These are phyloP conservation scores for Crithidia fasciculata DNA, from an alignment of 208 protist species.

Conservation along the genomic window DNA sequence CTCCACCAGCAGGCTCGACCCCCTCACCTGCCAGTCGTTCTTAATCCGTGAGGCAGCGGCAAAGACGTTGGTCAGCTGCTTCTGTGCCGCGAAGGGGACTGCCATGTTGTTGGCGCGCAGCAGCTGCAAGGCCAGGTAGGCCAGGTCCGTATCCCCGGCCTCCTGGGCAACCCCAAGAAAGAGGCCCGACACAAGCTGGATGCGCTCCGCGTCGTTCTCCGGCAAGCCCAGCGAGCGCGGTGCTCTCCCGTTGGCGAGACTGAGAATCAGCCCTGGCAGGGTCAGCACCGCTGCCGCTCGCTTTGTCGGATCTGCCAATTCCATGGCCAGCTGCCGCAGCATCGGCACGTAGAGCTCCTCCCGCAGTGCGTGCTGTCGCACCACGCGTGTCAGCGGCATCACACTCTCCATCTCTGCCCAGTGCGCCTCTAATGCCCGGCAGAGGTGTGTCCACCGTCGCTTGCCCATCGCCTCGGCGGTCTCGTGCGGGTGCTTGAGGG, in stretches of 20 bases:
- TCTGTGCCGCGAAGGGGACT: constrained; percentile 78
- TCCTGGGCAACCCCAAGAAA: constrained; percentile 79
- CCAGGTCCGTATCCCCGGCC: constrained; percentile 80
- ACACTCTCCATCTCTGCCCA: constrained; percentile 65
- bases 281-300: constrained; percentile 50
- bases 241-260: constrained; percentile 79
- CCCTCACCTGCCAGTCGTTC: constrained; percentile 84
- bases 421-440: constrained; percentile 42
- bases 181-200: constrained; percentile 56
- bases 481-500: constrained; percentile 51
- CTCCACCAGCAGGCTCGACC: constrained; percentile 66
- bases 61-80: constrained; percentile 88
- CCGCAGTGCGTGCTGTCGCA: constrained; percentile 54
- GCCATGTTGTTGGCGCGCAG: constrained; percentile 81
- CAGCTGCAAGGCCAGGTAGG: constrained; percentile 84
- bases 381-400: constrained; percentile 61
- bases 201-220: constrained; percentile 49
- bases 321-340: constrained; percentile 77
- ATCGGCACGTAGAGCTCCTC: constrained; percentile 73
- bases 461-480: constrained; percentile 70
- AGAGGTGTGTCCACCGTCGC: constrained; percentile 37
- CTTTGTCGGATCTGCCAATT: constrained; percentile 61
- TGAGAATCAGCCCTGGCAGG: constrained; percentile 75
- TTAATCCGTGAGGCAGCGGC: constrained; percentile 70
- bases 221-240: constrained; percentile 63